A percentile compares a stretch with the other conserved stretches of the same genome.
Conservation (phyloP, 2,329 filamentous ascomycete species). For the Ceratocystis papillata region DNA sequence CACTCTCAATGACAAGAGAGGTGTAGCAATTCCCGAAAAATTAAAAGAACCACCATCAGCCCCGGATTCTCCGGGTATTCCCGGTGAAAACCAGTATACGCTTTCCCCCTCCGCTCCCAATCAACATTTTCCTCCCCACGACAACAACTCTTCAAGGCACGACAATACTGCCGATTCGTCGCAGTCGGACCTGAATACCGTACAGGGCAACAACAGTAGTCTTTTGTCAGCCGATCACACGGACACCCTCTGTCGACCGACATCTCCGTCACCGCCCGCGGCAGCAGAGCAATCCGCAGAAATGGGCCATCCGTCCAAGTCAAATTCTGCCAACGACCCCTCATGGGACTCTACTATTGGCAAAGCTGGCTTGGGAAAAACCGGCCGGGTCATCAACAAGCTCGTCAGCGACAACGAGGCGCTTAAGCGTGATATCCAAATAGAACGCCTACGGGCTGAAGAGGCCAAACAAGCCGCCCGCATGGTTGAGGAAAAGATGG, state of each 20-base stretch:
- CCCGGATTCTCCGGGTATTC: background rate
- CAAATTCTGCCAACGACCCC: slow-evolving; percentile 17
- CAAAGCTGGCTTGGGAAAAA: slow-evolving; percentile 61
- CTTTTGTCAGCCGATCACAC: slow-evolving; percentile 19
- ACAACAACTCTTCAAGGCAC: background rate
- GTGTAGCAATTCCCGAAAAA: background rate
- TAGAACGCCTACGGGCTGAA: slow-evolving; percentile 54
- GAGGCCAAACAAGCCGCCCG: slow-evolving; percentile 59
- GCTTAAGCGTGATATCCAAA: slow-evolving; percentile 60
- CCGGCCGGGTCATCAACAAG: slow-evolving; percentile 67
- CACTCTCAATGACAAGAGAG: background rate
- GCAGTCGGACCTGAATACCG: slow-evolving; percentile 27
- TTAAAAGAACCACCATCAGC: slow-evolving; percentile 10
- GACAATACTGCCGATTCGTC: background rate
- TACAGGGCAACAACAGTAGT: slow-evolving; percentile 27
- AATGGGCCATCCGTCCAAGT: slow-evolving; percentile 19
- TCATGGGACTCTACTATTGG: slow-evolving; percentile 57
- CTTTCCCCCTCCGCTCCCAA: slow-evolving; percentile 8
- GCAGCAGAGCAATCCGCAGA: slow-evolving; percentile 26
- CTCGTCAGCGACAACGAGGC: slow-evolving; percentile 72
- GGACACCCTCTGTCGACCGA: slow-evolving; percentile 17
- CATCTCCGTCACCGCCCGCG: slow-evolving; percentile 25
- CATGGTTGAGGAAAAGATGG: slow-evolving; percentile 60
- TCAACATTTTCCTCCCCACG: background rate
- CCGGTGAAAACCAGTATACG: background rate